Conservation (phyloP, 129 eudicot species). For the Saussurea involucrata region DNA sequence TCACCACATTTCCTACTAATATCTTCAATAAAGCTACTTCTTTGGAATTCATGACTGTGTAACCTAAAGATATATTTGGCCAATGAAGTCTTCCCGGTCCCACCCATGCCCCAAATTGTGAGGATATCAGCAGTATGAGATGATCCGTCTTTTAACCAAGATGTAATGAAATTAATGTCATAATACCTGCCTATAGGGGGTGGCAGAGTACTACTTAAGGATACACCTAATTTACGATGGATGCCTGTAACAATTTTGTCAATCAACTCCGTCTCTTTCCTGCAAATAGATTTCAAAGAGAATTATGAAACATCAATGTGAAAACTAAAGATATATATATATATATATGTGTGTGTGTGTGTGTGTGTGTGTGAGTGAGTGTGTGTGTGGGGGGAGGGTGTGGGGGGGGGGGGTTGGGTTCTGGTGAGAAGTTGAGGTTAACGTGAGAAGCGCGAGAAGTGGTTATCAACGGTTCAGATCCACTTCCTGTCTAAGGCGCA, state of each 20-base stretch:
- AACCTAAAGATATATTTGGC: slow-evolving; percentile 5
- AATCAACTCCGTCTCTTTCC: slow-evolving; percentile 27
- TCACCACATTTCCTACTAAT: slow-evolving; percentile 6
- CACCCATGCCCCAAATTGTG: slow-evolving; percentile 25
- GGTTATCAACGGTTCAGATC: too few relatives aligned
- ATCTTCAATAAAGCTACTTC: slow-evolving; percentile 19
- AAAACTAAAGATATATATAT: not conserved
- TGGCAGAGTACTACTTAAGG: not conserved
- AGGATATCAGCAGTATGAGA: not conserved
- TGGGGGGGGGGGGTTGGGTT: too few relatives aligned
- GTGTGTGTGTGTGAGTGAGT: too few relatives aligned
- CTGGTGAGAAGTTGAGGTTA: too few relatives aligned
- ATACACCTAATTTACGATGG: not conserved
- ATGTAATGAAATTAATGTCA: slow-evolving; percentile 1
- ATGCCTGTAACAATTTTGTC: slow-evolving; percentile 15
- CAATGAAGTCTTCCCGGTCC: slow-evolving; percentile 33
- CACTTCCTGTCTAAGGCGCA: too few relatives aligned
- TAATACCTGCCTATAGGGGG: slow-evolving; percentile 20
- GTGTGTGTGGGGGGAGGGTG: too few relatives aligned
- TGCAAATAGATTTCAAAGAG: not conserved
- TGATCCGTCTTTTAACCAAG: slow-evolving; percentile 25
- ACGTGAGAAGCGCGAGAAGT: too few relatives aligned
- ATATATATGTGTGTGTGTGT: too few relatives aligned
- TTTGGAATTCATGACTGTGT: slow-evolving; percentile 1
- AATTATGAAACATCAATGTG: not conserved